Base-by-base conservation (phyloP, 495 filamentous ascomycete genomes). In the Xylaria sp. region DNA sequence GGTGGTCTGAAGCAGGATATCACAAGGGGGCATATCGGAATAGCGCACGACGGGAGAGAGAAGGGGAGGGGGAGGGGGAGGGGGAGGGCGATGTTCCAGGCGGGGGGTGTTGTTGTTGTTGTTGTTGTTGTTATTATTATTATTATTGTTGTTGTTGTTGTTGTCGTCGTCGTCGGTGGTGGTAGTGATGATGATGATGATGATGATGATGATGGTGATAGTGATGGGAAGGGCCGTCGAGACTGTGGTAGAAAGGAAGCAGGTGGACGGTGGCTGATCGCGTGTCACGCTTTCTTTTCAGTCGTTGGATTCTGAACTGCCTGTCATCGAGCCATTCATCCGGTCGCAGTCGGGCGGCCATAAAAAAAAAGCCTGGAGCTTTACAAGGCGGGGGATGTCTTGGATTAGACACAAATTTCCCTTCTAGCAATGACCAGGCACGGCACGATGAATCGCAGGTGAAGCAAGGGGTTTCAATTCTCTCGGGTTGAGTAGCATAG, bases 391-490 rank as follows among this genome's bases (percentile, higher is more conserved):
- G 15, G 15, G 52, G 26, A 15, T 55, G 52, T 62, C 35, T 62
- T 21, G 59, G 33, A 26, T 44, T 17, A 24, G 59, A 62, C 35
- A 7, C 0, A 33, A 24, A 21, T 0, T 15, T 37, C n/a, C 11
- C 61, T 63, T 41, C 58, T 26, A 41, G 58, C 35, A 61, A 61
- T 15, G 4, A 41, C n/a, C n/a, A 19, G 35, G 43, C n/a, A 43
- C 35, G 37, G 17, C 57, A 59, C 29, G 7, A 37, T 19, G 17
- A 9, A 19, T 33, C 11, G 6, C 8, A 19, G 1, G 24, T 37
- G 33, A 0, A 59, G 5, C 11, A 9, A 19, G 24, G 37, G 21
- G 11, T 3, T 26, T 24, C n/a, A 3, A 15, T 31, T 64, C 61
- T 48, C 24, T 26, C 15, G 15, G 11, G 17, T 26, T 17, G 11